phyloP scores from a whole-genome alignment of 257 asterid genomes.

The Nicotiana benthamiana region DNA sequence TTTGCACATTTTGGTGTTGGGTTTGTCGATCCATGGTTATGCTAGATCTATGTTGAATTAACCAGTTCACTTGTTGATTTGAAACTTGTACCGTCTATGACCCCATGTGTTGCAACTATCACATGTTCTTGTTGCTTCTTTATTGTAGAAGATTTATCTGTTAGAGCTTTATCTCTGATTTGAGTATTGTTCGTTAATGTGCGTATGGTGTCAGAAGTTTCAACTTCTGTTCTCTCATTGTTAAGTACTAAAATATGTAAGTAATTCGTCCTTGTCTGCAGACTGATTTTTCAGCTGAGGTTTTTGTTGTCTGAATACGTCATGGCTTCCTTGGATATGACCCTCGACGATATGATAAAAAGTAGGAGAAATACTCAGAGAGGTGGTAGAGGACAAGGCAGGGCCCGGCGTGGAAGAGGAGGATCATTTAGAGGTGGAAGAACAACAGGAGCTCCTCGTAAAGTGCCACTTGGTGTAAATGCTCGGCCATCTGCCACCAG shows the following conservation, averaged over 20 bases:
- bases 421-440: constrained; percentile 77
- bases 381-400: constrained; percentile 58
- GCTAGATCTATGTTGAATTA: neutral
- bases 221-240: neutral
- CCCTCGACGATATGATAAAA: constrained; percentile 83
- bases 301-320: constrained; percentile 6
- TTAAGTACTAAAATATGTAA: too few species aligned
- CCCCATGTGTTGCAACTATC: neutral
- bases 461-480: constrained; percentile 70
- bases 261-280: constrained; percentile 13
- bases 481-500: constrained; percentile 52
- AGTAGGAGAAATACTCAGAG: constrained; percentile 43
- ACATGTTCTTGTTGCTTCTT: neutral
- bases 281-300: neutral
- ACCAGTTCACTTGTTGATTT: neutral
- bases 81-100: neutral
- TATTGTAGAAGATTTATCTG: neutral
- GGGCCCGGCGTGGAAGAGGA: constrained; percentile 67
- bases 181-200: neutral
- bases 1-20: neutral
- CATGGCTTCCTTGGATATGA: constrained; percentile 80
- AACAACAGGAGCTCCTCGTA: constrained; percentile 53
- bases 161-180: neutral
- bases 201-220: neutral
- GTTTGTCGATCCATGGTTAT: neutral